Base-by-base conservation (phyloP, 441 rosid genomes). In the Aquilaria agallochum region DNA sequence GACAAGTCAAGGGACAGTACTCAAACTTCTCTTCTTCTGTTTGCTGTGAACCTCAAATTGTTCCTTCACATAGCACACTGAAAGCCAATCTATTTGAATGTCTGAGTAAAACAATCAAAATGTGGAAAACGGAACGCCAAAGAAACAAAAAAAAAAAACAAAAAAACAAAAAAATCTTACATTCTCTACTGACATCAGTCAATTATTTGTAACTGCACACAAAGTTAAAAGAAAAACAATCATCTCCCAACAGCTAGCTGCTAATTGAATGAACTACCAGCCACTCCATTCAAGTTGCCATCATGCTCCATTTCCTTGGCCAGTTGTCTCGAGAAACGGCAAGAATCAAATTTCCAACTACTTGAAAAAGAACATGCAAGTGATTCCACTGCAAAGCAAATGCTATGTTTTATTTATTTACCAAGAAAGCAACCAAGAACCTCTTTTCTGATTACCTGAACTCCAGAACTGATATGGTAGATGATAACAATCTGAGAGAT, bases 161-260 rank as follows among this genome's bases (percentile, higher is more conserved):
- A 8, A 2, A 2, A 2, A 31, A 3, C 10, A 7, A 58, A 2
- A 50, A 50, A 12, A 3, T 69, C 68, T 42, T 64, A 74, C 69
- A 59, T 20, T 55, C 34, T 55, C 69, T 73, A 70, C 65, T 57
- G 54, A 70, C 62, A 76, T 75, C 82, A 80, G 86, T 76, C 81
- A 69, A 80, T 86, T 82, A 83, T 82, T 83, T 61, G 76, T 83
- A 67, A 78, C 89, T 84, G 86, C 95, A 84, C 92, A 83, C 92
- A 79, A 77, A 70, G 76, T 79, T 78, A 84, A 86, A 80, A 72
- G 78, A 81, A 10, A 40, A 79, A 74, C 61, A 81, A 74, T 61
- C 73, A 67, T 67, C 69, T 76, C 78, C 75, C 71, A 68, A 72
- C 55, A 66, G 68, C 76, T 69, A 55, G 77, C 68, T 78, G 47